Conservation (phyloP, 192 early-diverging fungal genomes). For the Coemansia sp. region DNA sequence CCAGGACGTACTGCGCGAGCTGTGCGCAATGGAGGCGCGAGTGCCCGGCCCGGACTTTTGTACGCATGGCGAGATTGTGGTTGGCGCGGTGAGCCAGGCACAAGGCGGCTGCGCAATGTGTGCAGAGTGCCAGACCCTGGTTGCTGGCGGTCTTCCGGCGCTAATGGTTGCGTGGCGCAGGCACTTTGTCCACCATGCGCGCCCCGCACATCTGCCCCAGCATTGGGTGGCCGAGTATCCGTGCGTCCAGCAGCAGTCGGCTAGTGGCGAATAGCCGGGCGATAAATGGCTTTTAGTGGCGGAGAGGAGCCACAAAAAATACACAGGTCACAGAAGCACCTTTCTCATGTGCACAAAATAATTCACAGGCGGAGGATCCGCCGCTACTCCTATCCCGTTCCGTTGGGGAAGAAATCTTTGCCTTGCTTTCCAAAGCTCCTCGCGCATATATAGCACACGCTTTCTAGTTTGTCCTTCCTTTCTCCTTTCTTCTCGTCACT, state of each 20-base stretch:
- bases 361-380: background rate
- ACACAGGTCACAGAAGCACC: background rate
- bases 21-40: conserved; percentile 26
- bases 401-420: background rate
- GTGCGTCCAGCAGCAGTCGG: background rate
- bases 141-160: conserved; percentile 17
- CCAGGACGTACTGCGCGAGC: conserved; percentile 17
- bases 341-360: background rate
- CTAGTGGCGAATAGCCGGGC: background rate
- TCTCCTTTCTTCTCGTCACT: conserved; percentile 15
- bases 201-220: conserved; percentile 38
- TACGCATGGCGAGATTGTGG: conserved; percentile 47
- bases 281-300: background rate
- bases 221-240: conserved; percentile 39
- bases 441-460: background rate
- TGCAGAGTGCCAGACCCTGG: conserved; percentile 13
- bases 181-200: conserved; percentile 45
- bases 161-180: conserved; percentile 37
- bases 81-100: background rate
- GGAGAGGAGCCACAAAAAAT: no score
- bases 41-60: conserved; percentile 36
- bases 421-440: background rate
- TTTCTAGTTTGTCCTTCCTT: background rate
- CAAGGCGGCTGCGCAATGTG: conserved; percentile 16
- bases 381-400: background rate